phyloP scores from a whole-genome alignment of 805 yeast species.

The Cyberlindnera galapagoensis region DNA sequence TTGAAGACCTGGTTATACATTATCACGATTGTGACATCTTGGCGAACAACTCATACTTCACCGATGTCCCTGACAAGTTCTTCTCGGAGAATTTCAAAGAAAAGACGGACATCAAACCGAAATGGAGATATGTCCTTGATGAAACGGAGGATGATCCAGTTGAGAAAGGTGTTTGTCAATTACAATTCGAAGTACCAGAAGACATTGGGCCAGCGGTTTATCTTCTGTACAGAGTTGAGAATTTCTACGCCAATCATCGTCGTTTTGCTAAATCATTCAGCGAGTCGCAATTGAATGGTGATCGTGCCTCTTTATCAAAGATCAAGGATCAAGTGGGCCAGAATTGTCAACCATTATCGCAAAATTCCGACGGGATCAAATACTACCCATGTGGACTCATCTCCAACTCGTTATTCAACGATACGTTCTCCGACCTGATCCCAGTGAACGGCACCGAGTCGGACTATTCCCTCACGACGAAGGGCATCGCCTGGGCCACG shows the following conservation, averaged over 20 bases:
- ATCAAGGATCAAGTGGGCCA: slow-evolving; percentile 44
- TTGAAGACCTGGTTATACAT: slow-evolving; percentile 66
- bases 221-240: slow-evolving; percentile 76
- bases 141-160: slow-evolving; percentile 35
- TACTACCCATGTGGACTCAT: slow-evolving; percentile 82
- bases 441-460: slow-evolving; percentile 28
- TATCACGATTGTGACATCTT: slow-evolving; percentile 62
- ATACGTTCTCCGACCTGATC: slow-evolving; percentile 50
- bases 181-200: slow-evolving; percentile 68
- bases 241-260: slow-evolving; percentile 91
- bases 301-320: slow-evolving; percentile 47
- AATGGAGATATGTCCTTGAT: slow-evolving; percentile 58
- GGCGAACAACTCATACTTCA: slow-evolving; percentile 40
- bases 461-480: slow-evolving; percentile 39
- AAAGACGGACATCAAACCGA: slow-evolving; percentile 39
- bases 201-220: slow-evolving; percentile 70
- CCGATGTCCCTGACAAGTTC: slow-evolving; percentile 51
- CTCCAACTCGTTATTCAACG: slow-evolving; percentile 77
- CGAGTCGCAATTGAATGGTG: slow-evolving; percentile 78
- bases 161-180: slow-evolving; percentile 55
- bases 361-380: slow-evolving; percentile 45
- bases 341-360: slow-evolving; percentile 63
- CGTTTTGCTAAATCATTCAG: slow-evolving; percentile 86
- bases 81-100: slow-evolving; percentile 50
- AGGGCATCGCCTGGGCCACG: slow-evolving; percentile 67